Evolutionary conservation across 805 yeast species (phyloP), one percentile per base, ranked within the genome.

Genomic region (Starmerella etchellsii): DNA sequence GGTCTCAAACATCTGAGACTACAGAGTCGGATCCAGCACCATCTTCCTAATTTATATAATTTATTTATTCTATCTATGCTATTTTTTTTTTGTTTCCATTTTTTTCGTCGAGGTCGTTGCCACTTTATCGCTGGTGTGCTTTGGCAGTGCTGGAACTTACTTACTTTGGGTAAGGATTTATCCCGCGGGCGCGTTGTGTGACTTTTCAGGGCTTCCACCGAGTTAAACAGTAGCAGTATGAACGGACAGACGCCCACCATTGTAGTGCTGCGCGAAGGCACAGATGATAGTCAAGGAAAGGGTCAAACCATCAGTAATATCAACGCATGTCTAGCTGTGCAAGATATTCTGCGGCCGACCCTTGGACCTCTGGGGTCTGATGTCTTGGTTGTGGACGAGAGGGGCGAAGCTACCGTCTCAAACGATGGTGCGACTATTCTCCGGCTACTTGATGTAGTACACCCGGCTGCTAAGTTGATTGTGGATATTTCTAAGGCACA

Each of bases 351-450:
- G 55, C 79, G 81, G 53, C 85, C 97, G 39, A 91, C 99, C 0
- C 69, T 91, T 50, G 99, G 99, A 4, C 99, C 99, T 36, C 71
- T 91, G 54, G 99, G 99, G 21, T 82, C 95, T 26, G 99, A 91
- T 63, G 87, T 88, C 49, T 68, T 91, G 58, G 77, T 91, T 55
- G 96, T 88, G 31, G 76, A 78, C 33, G 71, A 78, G 15, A 75
- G 73, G 54, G 94, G 94, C 41, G 78, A 74, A 53, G 83, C 97
- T 36, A 91, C 97, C 19, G 87, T 91, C 51, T 88, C 99, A 32
- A 91, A 91, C 61, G 98, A 91, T 59, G 98, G 98, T 51, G 98
- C 98, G 31, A 91, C 99, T 2, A 88, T 91, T 53, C 68, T 91
- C 59, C 83, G 80, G 58, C 69, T 91, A 42, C 65, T 91, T 51